Conservation (phyloP, 768 basidiomycete genomes). For the Suillus americanus region DNA sequence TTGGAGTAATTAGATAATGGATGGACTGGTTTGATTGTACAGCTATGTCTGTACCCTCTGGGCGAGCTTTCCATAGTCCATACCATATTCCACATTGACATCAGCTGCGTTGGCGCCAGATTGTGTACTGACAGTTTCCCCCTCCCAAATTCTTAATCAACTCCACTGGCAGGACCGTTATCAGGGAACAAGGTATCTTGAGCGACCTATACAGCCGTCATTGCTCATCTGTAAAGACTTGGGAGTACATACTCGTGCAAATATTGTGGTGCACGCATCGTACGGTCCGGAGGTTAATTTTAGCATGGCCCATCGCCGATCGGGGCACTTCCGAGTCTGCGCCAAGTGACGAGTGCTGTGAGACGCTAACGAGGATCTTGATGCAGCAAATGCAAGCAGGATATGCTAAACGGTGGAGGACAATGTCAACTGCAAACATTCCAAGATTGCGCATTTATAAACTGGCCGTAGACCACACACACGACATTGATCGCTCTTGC, state of each 20-base stretch:
- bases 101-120: no score
- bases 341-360: neutral
- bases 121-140: no score
- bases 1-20: no score
- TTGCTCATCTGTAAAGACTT: neutral
- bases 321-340: neutral
- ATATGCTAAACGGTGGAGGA: neutral
- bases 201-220: neutral
- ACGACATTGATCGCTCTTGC: no score
- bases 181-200: neutral
- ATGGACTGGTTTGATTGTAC: no score
- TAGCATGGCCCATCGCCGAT: neutral
- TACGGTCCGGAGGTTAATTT: neutral
- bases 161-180: no score
- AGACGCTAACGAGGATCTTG: neutral
- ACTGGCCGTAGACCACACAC: neutral
- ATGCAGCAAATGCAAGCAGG: neutral
- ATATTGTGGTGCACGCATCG: neutral
- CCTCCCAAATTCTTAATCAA: no score
- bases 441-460: neutral
- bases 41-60: no score
- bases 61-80: no score
- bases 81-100: neutral
- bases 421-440: neutral
- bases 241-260: neutral